Evolutionary conservation across 805 yeast species (phyloP).

Genomic region (Hanseniaspora guilliermondii): DNA sequence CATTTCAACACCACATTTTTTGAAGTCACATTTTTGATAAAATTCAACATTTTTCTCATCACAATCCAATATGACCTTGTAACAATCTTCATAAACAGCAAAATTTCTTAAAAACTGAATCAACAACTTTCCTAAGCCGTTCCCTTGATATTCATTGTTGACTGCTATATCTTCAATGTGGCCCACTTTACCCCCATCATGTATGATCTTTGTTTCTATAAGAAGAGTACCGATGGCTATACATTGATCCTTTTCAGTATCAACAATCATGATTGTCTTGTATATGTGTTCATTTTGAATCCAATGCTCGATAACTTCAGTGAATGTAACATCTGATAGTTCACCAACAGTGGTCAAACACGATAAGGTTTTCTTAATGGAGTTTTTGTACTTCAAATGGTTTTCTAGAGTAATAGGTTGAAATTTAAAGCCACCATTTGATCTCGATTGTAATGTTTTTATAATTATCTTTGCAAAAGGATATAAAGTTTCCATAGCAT

Average conservation of each 20-base stretch:
- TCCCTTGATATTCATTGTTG: conserved; percentile 62
- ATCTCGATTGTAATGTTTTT: neutral
- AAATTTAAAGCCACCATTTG: neutral
- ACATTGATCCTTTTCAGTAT: conserved; percentile 34
- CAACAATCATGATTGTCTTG: conserved; percentile 56
- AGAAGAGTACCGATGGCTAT: conserved; percentile 79
- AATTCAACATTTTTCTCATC: conserved; percentile 69
- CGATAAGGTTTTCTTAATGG: conserved; percentile 26
- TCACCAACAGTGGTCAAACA: conserved; percentile 78
- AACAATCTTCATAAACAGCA: conserved; percentile 56
- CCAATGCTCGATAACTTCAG: conserved; percentile 49
- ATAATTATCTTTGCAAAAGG: neutral
- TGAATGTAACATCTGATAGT: conserved; percentile 41
- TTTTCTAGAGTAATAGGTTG: conserved; percentile 10
- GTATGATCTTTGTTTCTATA: conserved; percentile 73
- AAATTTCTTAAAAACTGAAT: conserved; percentile 49
- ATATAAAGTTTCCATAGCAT: neutral
- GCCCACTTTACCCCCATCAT: conserved; percentile 73
- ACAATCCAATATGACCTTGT: conserved; percentile 84
- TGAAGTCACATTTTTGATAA: conserved; percentile 78
- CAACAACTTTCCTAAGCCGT: conserved; percentile 57
- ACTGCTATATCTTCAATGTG: conserved; percentile 94
- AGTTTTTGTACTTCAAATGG: conserved; percentile 7
- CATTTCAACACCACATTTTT: conserved; percentile 59
- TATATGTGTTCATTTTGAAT: conserved; percentile 34